A percentile compares a stretch with the other conserved stretches of the same genome.
Evolutionary conservation across 2,329 filamentous ascomycete genomes (phyloP).

Genomic region (Pseudogymnoascus sp.): DNA sequence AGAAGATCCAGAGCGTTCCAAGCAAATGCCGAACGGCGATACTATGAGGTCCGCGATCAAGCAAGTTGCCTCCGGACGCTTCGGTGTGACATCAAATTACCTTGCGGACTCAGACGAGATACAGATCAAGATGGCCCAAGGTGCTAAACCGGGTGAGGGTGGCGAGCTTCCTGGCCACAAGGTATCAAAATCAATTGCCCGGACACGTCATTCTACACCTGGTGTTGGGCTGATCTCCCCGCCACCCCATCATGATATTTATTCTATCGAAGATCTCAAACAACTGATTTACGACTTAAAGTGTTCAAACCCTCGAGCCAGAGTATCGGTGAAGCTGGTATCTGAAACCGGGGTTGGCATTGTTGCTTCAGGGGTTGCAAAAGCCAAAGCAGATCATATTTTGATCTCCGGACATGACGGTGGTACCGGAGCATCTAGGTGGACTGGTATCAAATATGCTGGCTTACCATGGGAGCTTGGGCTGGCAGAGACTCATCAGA

Average conservation of each 20-base stretch:
- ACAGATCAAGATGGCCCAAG: slow-evolving; percentile 99
- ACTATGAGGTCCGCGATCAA: slow-evolving; percentile 98
- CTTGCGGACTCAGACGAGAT: slow-evolving; percentile 91
- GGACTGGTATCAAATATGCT: slow-evolving; percentile 98
- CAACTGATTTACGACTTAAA: slow-evolving; percentile 97
- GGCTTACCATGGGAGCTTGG: slow-evolving; percentile 95
- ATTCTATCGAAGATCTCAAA: slow-evolving; percentile 96
- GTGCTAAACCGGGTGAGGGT: slow-evolving; percentile 94
- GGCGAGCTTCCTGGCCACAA: slow-evolving; percentile 96
- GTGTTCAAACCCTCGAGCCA: slow-evolving; percentile 85
- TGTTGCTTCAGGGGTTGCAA: slow-evolving; percentile 92
- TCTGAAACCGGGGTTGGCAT: slow-evolving; percentile 97
- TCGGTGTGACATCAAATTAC: slow-evolving; percentile 92
- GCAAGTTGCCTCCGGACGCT: slow-evolving; percentile 91
- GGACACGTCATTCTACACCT: slow-evolving; percentile 90
- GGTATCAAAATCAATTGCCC: slow-evolving; percentile 87
- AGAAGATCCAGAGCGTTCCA: slow-evolving; percentile 85
- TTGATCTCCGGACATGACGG: slow-evolving; percentile 95
- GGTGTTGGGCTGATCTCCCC: slow-evolving; percentile 95
- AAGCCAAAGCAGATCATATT: slow-evolving; percentile 95
- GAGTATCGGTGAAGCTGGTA: slow-evolving; percentile 94
- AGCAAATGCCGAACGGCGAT: slow-evolving; percentile 82
- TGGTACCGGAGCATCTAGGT: slow-evolving; percentile 91
- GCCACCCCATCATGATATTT: slow-evolving; percentile 95
- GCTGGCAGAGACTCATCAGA: slow-evolving; percentile 95